Percentiles rank a stretch among this genome's conserved stretches.
Evolutionary conservation across 2,329 filamentous ascomycete genomes (phyloP).

Genomic region (Fusarium albosuccineum): DNA sequence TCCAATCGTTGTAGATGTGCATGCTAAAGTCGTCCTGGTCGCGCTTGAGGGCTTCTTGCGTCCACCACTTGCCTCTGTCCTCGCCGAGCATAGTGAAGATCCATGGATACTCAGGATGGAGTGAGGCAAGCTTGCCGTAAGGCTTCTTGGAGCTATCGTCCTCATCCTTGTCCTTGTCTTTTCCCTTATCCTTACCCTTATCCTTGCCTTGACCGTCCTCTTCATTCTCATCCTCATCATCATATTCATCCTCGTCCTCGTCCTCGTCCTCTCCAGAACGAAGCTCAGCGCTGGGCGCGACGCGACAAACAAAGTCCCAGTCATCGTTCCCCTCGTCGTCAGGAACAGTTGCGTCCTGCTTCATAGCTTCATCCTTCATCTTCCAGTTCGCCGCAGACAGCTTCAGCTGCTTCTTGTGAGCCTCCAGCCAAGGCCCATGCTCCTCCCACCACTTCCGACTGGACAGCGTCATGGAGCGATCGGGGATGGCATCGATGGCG

Average conservation of each 20-base stretch:
- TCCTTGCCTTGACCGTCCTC: background rate
- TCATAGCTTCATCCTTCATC: conserved; percentile 35
- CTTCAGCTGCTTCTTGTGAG: conserved; percentile 33
- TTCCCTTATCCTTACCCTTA: background rate
- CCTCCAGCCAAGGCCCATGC: conserved; percentile 33
- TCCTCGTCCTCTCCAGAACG: background rate
- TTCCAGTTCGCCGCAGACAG: conserved; percentile 36
- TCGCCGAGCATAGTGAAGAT: conserved; percentile 31
- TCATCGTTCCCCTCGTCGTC: conserved; percentile 34
- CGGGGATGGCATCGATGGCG: conserved; percentile 35
- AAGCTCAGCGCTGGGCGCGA: background rate
- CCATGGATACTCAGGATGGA: conserved; percentile 35
- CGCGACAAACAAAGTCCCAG: conserved; percentile 41
- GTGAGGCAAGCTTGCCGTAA: conserved; percentile 33
- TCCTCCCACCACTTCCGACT: conserved; percentile 41
- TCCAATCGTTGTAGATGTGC: conserved; percentile 59
- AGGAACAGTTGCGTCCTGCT: conserved; percentile 13
- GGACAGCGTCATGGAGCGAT: conserved; percentile 27
- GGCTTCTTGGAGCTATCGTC: background rate
- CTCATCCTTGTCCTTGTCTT: background rate
- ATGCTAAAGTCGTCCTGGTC: conserved; percentile 57
- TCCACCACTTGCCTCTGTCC: conserved; percentile 38
- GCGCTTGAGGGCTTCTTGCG: conserved; percentile 34
- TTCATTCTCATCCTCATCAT: background rate
- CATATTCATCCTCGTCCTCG: background rate